Base-by-base conservation (phyloP, 306 rosid genomes). In the Amphicarpaea edgeworthii region DNA sequence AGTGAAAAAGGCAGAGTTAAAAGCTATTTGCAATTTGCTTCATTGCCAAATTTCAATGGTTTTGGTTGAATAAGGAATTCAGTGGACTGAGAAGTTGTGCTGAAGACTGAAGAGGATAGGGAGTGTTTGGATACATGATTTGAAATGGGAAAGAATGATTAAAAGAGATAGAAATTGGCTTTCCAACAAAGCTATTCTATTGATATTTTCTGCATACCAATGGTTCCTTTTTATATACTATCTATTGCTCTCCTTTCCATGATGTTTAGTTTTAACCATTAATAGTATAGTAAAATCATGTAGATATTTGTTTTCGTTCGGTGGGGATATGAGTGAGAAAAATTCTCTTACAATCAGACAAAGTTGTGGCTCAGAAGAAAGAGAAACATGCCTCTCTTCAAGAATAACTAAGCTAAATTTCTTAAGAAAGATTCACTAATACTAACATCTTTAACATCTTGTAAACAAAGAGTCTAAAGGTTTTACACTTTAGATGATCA, bases 301-400 rank as follows among this genome's bases (percentile, higher is more conserved):
- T 5, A 77, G 17, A 28, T 17, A 8, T 23, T 67, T 55, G 58
- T 24, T 77, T 47, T 58, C 21, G 5, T 57, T 59, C 16, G 19
- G 76, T 21, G 46, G 49, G 7, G 11, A 17, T 42, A 66, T 14
- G 62, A 38, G 8, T 47, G 59, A 58, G 34, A 59, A 59, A 47
- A 57, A 58, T 75, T 60, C 12, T 60, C 12, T 23, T 38, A 68
- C 57, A 74, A 73, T 0, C 20, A 46, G 45, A 80, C 76, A 47
- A 80, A 59, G 41, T 5, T 65, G 55, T 63, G 50, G 53, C 47
- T 67, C 57, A 26, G 21, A 67, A 67, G 80, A 80, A 67, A 74
- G 41, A 21, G 76, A 55, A 73, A 37, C 67, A 68, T 46, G 21
- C 41, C 15, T 12, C 28, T 12, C 6, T 57, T 32, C 23, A 42